Evolutionary conservation across 2,329 filamentous ascomycete genomes (phyloP), one percentile per base, ranked within the genome.

Genomic region (Ilyonectria robusta): DNA sequence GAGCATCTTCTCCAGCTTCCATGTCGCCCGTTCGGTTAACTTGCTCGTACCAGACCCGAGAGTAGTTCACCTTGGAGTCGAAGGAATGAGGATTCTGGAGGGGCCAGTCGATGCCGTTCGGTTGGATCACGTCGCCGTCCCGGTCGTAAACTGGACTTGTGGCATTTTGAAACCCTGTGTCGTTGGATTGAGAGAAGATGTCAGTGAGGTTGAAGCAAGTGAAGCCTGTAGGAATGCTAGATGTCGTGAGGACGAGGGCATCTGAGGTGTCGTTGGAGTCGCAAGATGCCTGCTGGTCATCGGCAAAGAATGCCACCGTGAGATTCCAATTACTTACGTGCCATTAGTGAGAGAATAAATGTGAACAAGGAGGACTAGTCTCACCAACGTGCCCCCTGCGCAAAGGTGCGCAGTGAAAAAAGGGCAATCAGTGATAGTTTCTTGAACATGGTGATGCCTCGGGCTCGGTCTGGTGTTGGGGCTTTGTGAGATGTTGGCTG

Each of bases 201-300:
- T 74, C 72, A 6, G 63, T 64, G 56, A 73, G 50, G 51, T 72
- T 74, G 61, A 73, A 73, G 67, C 70, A 74, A 13, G 70, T 73
- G 54, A 53, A 70, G 5, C n/a, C 29, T 1, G 40, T 53, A 0
- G 70, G 67, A 21, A 66, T 19, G 40, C 44, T 66, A 2, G 23
- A 40, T n/a, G 69, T 72, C 3, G 72, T 70, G 15, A 72, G 48
- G 21, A 56, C 35, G 4, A 72, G 56, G 19, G 50, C 62, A 17
- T 60, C 62, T 29, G 55, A 66, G 23, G 65, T 68, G 29, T 72
- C 67, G 19, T 67, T 69, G 61, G 64, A 50, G 3, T 66, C 19
- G 65, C 69, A 73, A 1, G 62, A 29, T 3, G 57, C 65, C 9
- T 65, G 48, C 33, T 70, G 59, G 11, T 29, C 44, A 10, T 54